Conservation (phyloP, 495 filamentous ascomycete species). For the Massariosphaeria phaeospora region DNA sequence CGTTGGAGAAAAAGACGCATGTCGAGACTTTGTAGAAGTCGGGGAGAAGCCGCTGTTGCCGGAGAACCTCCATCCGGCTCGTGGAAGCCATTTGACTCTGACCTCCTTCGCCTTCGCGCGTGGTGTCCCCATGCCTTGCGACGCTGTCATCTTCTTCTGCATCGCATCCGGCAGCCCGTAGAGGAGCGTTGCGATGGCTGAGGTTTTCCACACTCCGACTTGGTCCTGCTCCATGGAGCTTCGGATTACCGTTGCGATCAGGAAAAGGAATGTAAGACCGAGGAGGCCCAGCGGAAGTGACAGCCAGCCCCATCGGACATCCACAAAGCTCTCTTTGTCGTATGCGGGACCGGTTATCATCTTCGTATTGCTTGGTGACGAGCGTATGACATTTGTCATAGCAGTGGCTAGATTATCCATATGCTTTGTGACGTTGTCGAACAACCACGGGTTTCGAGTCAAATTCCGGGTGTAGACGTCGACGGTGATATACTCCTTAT, state of each 20-base stretch:
- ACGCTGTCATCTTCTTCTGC: slow-evolving; percentile 11
- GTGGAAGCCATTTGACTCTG: slow-evolving; percentile 14
- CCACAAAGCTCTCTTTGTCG: slow-evolving; percentile 11
- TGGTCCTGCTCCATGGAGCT: slow-evolving; percentile 12
- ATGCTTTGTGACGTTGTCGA: slow-evolving; percentile 15
- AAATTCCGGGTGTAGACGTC: background rate
- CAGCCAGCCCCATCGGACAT: slow-evolving; percentile 25
- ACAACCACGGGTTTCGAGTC: slow-evolving; percentile 15
- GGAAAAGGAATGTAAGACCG: slow-evolving; percentile 16
- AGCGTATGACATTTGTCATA: slow-evolving; percentile 17
- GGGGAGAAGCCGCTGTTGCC: too few species aligned
- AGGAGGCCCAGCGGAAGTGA: slow-evolving; percentile 17
- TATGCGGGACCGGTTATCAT: slow-evolving; percentile 13
- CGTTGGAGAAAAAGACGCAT: too few species aligned
- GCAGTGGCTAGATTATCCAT: slow-evolving; percentile 18
- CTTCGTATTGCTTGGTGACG: background rate
- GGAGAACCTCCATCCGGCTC: slow-evolving; percentile 16
- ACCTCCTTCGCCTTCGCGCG: slow-evolving; percentile 15
- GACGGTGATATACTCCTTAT: slow-evolving; percentile 2
- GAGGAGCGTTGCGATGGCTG: slow-evolving; percentile 26
- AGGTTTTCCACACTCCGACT: slow-evolving; percentile 25
- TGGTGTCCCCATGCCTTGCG: slow-evolving; percentile 6
- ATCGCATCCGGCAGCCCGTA: slow-evolving; percentile 19
- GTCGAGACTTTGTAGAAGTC: too few species aligned
- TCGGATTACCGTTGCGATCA: slow-evolving; percentile 20